Conservation (phyloP, 129 eudicot genomes). For the Tagetes erecta region DNA sequence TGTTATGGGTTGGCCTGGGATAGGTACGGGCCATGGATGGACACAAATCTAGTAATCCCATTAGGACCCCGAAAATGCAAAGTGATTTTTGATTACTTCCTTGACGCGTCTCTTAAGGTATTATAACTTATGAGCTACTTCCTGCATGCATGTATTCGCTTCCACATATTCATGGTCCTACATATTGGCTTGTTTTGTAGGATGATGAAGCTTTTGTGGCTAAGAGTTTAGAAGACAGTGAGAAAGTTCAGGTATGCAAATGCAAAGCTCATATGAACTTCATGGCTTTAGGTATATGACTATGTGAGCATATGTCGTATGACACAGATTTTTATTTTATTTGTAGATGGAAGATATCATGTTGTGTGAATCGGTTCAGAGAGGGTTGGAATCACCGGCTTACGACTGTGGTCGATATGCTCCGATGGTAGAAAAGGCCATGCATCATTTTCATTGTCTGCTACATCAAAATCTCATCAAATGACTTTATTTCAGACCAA, state of each 20-base stretch:
- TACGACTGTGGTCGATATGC: constrained; percentile 67
- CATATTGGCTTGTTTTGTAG: constrained; percentile 32
- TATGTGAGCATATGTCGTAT: background rate
- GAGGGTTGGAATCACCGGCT: constrained; percentile 89
- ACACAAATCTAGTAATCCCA: constrained; percentile 85
- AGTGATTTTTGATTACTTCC: constrained; percentile 91
- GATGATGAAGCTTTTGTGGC: constrained; percentile 60
- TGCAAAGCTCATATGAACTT: background rate
- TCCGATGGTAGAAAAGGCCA: constrained; percentile 69
- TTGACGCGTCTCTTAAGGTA: constrained; percentile 72
- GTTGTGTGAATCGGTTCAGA: constrained; percentile 77
- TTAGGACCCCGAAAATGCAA: constrained; percentile 77
- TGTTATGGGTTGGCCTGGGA: background rate
- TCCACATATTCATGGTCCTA: background rate
- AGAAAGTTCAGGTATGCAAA: constrained; percentile 67
- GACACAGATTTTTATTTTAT: background rate
- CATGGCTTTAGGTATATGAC: background rate
- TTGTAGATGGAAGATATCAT: constrained; percentile 73
- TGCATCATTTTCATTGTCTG: constrained; percentile 90
- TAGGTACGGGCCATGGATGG: constrained; percentile 99
- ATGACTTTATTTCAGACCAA: constrained; percentile 6
- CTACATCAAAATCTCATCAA: constrained; percentile 47
- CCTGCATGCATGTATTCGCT: background rate
- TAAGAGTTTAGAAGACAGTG: constrained; percentile 66
- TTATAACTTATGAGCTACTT: constrained; percentile 5